These are phyloP conservation scores for Diospyros kaki DNA, from an alignment of 148 eudicot genomes.

Conservation along the genomic window DNA sequence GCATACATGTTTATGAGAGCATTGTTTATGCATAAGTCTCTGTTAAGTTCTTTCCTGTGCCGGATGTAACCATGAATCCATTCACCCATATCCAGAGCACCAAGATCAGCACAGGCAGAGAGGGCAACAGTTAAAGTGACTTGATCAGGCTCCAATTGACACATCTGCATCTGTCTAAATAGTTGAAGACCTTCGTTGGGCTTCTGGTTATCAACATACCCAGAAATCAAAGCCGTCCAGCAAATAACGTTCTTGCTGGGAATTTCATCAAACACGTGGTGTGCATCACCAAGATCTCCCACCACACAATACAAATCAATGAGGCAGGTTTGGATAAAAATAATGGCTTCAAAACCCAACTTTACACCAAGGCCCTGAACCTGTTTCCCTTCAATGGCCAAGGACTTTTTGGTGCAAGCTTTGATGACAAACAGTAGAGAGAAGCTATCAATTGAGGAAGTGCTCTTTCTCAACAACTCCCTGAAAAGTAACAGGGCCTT, in stretches of 20 bases:
- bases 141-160: constrained; percentile 35
- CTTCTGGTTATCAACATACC: constrained; percentile 27
- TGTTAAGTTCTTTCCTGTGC: constrained; percentile 10
- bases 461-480: constrained; percentile 28
- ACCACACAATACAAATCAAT: constrained; percentile 27
- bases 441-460: constrained; percentile 39
- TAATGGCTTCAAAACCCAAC: constrained; percentile 28
- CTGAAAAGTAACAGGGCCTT: constrained; percentile 28
- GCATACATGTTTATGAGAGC: constrained; percentile 42
- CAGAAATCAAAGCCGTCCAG: constrained; percentile 41
- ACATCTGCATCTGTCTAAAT: constrained; percentile 33
- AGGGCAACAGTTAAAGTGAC: constrained; percentile 36
- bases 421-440: constrained; percentile 33
- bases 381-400: constrained; percentile 23
- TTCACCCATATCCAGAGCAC: constrained; percentile 39
- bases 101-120: constrained; percentile 42
- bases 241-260: constrained; percentile 32
- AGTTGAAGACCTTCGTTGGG: constrained; percentile 28
- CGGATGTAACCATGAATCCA: constrained; percentile 30
- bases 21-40: constrained; percentile 28
- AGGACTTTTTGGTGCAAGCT: constrained; percentile 30
- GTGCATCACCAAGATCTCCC: constrained; percentile 31
- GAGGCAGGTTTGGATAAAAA: constrained; percentile 32
- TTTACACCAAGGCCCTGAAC: constrained; percentile 27
- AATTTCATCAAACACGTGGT: constrained; percentile 39